Evolutionary conservation across 441 rosid genomes (phyloP).

Genomic region (Rhodomyrtus psidioides): DNA sequence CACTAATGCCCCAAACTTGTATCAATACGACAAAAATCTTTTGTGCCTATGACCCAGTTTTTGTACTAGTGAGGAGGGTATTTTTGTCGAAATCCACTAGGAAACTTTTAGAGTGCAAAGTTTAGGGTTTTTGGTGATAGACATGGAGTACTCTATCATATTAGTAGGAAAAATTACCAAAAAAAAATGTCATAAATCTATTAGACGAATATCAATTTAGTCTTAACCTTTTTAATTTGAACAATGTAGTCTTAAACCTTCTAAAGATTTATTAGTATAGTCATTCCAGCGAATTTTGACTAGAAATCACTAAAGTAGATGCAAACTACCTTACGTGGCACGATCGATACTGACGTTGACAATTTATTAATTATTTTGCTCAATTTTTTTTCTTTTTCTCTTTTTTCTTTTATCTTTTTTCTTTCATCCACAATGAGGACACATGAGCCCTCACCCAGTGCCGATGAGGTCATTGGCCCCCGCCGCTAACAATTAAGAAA

Average conservation of each 20-base stretch:
- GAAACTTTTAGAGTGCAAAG: background rate
- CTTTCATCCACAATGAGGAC: background rate
- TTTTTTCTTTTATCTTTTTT: too few species aligned
- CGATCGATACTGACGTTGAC: too few species aligned
- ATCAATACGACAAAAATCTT: background rate
- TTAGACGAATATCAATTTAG: background rate
- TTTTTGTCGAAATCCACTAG: background rate
- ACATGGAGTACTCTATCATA: background rate
- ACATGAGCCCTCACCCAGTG: background rate
- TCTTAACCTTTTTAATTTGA: background rate
- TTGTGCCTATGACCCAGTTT: background rate
- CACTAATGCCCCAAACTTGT: background rate
- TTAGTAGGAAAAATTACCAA: background rate
- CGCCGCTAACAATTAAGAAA: background rate
- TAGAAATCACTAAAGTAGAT: rapidly evolving
- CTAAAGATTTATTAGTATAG: background rate
- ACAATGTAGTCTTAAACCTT: background rate
- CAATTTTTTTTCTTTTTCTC: background rate
- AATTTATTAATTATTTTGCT: too few species aligned
- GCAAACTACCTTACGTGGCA: rapidly evolving
- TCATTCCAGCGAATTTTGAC: rapidly evolving
- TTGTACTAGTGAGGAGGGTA: background rate
- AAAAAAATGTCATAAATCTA: background rate
- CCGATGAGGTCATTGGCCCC: too few species aligned
- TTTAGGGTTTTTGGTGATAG: background rate